A percentile compares a stretch with the other conserved stretches of the same genome.
Evolutionary conservation across 139 green algal genomes (phyloP).

Genomic region (Coccomyxa sp.): DNA sequence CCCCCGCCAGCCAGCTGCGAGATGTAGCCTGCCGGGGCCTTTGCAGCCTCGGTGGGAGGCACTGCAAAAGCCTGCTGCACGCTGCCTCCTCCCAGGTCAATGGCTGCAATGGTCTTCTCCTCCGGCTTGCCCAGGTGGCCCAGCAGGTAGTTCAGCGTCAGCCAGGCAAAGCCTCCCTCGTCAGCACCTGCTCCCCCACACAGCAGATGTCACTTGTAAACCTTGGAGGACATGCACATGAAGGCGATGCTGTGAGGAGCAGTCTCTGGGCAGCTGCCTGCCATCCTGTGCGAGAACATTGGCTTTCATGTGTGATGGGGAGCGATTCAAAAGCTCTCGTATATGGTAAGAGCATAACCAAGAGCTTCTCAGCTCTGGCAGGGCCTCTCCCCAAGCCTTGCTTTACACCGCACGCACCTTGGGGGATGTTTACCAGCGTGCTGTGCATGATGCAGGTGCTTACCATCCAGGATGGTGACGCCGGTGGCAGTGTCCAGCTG

Average conservation of each 20-base stretch:
- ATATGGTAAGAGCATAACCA: too few relatives aligned
- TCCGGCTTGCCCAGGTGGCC: conserved; percentile 63
- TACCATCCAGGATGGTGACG: conserved; percentile 65
- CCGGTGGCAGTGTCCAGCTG: conserved; percentile 27
- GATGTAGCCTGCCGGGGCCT: conserved; percentile 66
- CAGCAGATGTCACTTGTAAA: background rate
- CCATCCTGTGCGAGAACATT: background rate
- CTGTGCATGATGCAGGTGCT: background rate
- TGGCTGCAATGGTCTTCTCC: conserved; percentile 77
- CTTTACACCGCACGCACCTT: too few relatives aligned
- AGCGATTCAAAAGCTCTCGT: too few relatives aligned
- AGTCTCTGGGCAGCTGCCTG: too few relatives aligned
- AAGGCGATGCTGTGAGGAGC: background rate
- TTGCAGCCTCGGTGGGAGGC: conserved; percentile 36
- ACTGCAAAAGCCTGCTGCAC: conserved; percentile 89
- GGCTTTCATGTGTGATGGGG: too few relatives aligned
- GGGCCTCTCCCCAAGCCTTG: too few relatives aligned
- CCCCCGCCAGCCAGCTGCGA: conserved; percentile 58
- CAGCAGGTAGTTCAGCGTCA: conserved; percentile 98
- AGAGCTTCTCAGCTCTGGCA: too few relatives aligned
- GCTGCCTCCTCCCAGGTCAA: conserved; percentile 91
- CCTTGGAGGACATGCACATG: background rate
- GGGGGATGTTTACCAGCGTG: too few relatives aligned
- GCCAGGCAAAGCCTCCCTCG: conserved; percentile 92
- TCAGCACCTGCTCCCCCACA: conserved; percentile 13